Evolutionary conservation across 352 stramenopile species (phyloP).

Genomic region (Plasmopara halstedii): DNA sequence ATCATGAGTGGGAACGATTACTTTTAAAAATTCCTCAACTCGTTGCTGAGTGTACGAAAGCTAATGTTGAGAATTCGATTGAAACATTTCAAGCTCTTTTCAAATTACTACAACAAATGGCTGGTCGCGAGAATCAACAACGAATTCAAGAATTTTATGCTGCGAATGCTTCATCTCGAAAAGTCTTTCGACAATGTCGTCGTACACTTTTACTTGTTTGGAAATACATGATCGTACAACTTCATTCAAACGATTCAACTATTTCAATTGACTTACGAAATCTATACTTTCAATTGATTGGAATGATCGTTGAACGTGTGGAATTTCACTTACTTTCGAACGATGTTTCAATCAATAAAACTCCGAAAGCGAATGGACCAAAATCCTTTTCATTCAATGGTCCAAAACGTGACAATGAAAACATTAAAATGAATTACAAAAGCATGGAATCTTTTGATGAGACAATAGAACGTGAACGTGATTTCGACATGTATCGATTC

Average conservation of each 20-base stretch:
- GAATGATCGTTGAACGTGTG: slow-evolving; percentile 51
- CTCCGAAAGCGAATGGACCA: too few relatives aligned
- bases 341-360: background rate
- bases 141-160: slow-evolving; percentile 55
- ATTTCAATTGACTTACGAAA: slow-evolving; percentile 32
- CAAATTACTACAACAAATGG: slow-evolving; percentile 49
- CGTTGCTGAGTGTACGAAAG: slow-evolving; percentile 28
- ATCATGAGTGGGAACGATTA: slow-evolving; percentile 27
- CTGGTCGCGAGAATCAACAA: slow-evolving; percentile 39
- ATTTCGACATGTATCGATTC: slow-evolving; percentile 59
- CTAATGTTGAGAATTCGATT: background rate
- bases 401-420: too few relatives aligned
- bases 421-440: slow-evolving; percentile 9
- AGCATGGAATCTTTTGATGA: slow-evolving; percentile 21
- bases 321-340: slow-evolving; percentile 46
- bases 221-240: slow-evolving; percentile 54
- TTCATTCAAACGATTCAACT: slow-evolving; percentile 37
- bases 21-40: slow-evolving; percentile 37
- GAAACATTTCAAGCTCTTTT: slow-evolving; percentile 21
- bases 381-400: too few relatives aligned
- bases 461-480: slow-evolving; percentile 34
- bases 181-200: slow-evolving; percentile 51
- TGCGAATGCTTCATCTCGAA: too few relatives aligned
- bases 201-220: slow-evolving; percentile 54
- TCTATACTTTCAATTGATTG: slow-evolving; percentile 58